Evolutionary conservation across 2,329 filamentous ascomycete species (phyloP).

Genomic region (Byssothecium circinans): DNA sequence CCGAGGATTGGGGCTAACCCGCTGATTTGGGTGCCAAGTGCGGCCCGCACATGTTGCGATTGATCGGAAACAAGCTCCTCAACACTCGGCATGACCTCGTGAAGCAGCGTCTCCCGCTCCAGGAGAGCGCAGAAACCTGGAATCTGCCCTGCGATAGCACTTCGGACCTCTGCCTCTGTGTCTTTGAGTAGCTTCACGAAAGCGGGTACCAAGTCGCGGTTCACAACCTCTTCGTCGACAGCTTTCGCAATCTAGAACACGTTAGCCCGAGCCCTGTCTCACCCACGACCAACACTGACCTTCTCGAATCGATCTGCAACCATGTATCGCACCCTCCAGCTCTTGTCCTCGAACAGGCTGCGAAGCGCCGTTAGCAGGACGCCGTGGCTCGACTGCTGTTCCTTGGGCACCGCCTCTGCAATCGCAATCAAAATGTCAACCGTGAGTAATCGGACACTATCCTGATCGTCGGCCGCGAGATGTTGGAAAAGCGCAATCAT

Average conservation of each 20-base stretch:
- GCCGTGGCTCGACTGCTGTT: slow-evolving; percentile 95
- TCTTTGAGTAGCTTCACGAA: slow-evolving; percentile 98
- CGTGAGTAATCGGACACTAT: slow-evolving; percentile 92
- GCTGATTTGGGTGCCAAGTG: slow-evolving; percentile 94
- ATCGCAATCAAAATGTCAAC: slow-evolving; percentile 96
- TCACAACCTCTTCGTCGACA: slow-evolving; percentile 94
- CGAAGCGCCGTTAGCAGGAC: slow-evolving; percentile 87
- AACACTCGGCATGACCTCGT: slow-evolving; percentile 94
- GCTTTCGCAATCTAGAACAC: slow-evolving; percentile 84
- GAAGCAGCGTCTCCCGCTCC: slow-evolving; percentile 82
- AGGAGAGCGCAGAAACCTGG: slow-evolving; percentile 95
- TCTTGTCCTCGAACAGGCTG: slow-evolving; percentile 97
- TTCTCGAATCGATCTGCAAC: slow-evolving; percentile 98
- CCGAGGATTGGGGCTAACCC: slow-evolving; percentile 94
- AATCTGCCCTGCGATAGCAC: slow-evolving; percentile 95
- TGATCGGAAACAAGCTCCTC: slow-evolving; percentile 95
- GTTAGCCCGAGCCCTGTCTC: slow-evolving; percentile 29
- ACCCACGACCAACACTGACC: slow-evolving; percentile 52
- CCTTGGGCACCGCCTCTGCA: slow-evolving; percentile 95
- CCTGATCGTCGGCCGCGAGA: slow-evolving; percentile 93
- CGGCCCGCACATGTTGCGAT: slow-evolving; percentile 94
- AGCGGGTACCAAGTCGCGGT: slow-evolving; percentile 88
- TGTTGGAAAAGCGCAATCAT: slow-evolving; percentile 99
- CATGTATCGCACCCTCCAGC: slow-evolving; percentile 99
- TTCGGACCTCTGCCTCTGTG: slow-evolving; percentile 95